Percentiles rank a stretch among this genome's conserved stretches.
Evolutionary conservation across 352 stramenopile genomes (phyloP).

Genomic region (Hyaloperonospora brassicae): DNA sequence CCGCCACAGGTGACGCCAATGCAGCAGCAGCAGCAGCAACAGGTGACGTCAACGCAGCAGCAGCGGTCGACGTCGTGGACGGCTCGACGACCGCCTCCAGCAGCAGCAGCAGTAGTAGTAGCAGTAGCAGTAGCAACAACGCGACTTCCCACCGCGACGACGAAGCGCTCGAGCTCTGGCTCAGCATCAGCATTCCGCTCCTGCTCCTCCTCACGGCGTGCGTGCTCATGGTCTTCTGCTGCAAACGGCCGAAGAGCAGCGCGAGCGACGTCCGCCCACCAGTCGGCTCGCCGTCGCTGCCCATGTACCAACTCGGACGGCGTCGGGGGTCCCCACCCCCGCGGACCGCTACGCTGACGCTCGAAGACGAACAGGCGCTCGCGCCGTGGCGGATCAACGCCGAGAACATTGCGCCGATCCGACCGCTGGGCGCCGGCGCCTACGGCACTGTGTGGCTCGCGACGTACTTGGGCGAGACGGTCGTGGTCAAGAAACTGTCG

Average conservation of each 20-base stretch:
- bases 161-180: conserved; percentile 18
- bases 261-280: conserved; percentile 8
- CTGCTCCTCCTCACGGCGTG: conserved; percentile 15
- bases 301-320: conserved; percentile 10
- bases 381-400: conserved; percentile 44
- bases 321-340: conserved; percentile 1
- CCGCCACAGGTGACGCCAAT: too few relatives aligned
- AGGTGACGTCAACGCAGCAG: background rate
- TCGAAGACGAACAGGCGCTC: conserved; percentile 49
- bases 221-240: conserved; percentile 24
- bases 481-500: conserved; percentile 47
- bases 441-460: conserved; percentile 51
- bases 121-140: too few relatives aligned
- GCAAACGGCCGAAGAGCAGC: conserved; percentile 10
- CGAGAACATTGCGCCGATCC: conserved; percentile 23
- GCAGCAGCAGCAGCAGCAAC: background rate
- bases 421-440: conserved; percentile 28
- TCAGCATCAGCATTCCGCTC: conserved; percentile 28
- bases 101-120: background rate
- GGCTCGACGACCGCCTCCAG: too few relatives aligned
- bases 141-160: conserved; percentile 3
- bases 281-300: background rate
- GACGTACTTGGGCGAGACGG: conserved; percentile 34
- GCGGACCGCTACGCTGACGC: conserved; percentile 10
- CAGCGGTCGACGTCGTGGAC: too few relatives aligned